Evolutionary conservation across 805 yeast genomes (phyloP).

Genomic region (Candida methanosorbosa): DNA sequence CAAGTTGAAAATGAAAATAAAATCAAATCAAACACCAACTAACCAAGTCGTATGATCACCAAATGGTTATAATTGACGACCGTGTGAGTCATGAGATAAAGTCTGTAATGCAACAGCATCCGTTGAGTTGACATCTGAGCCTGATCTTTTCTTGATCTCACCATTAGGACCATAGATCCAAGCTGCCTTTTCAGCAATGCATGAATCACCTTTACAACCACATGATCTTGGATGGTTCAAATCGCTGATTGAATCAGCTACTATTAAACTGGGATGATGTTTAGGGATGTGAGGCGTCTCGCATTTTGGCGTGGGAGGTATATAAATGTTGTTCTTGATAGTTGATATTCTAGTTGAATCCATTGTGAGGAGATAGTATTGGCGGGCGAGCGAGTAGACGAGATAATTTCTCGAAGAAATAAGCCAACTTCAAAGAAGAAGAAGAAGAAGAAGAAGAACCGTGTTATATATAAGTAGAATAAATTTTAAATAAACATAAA

Average conservation of each 20-base stretch:
- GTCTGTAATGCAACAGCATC: slow-evolving; percentile 22
- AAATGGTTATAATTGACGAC: slow-evolving; percentile 6
- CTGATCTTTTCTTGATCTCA: slow-evolving; percentile 16
- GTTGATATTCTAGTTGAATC: slow-evolving; percentile 21
- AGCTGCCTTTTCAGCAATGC: slow-evolving; percentile 24
- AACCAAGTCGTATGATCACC: too few relatives aligned
- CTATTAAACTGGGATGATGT: slow-evolving; percentile 26
- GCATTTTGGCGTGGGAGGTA: slow-evolving; percentile 16
- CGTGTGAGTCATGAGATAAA: slow-evolving; percentile 14
- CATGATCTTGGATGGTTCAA: slow-evolving; percentile 18
- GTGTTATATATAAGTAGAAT: too few relatives aligned
- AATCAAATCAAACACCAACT: too few relatives aligned
- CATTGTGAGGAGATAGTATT: slow-evolving; percentile 19
- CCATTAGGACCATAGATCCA: slow-evolving; percentile 29
- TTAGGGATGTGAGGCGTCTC: slow-evolving; percentile 20
- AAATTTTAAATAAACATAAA: too few relatives aligned
- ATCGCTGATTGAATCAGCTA: slow-evolving; percentile 22
- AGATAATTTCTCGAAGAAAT: too few relatives aligned
- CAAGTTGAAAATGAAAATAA: too few relatives aligned
- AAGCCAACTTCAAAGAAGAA: too few relatives aligned
- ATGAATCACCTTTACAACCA: slow-evolving; percentile 25
- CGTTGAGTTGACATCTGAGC: slow-evolving; percentile 16
- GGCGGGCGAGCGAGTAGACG: too few relatives aligned
- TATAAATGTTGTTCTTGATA: slow-evolving; percentile 24
- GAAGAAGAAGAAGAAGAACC: too few relatives aligned